A percentile compares a stretch with the other conserved stretches of the same genome.
phyloP scores from a whole-genome alignment of 129 eudicot genomes.

The Ambrosia trifida region DNA sequence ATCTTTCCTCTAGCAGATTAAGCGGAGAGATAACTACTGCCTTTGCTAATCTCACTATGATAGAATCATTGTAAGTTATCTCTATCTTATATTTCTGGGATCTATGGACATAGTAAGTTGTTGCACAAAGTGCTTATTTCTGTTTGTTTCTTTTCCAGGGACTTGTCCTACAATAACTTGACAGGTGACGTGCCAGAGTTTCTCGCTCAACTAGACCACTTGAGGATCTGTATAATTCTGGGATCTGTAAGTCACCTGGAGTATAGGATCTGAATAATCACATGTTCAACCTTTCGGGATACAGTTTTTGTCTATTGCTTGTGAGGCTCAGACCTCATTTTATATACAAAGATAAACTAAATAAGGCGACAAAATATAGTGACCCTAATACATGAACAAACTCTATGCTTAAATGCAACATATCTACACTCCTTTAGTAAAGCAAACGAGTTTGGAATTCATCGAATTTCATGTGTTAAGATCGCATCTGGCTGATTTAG shows the following conservation, averaged over 20 bases:
- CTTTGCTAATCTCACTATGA: slow-evolving; percentile 25
- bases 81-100: too few relatives aligned
- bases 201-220: background rate
- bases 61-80: slow-evolving; percentile 29
- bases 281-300: background rate
- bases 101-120: too few relatives aligned
- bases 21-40: background rate
- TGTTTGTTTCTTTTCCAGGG: slow-evolving; percentile 25
- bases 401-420: too few relatives aligned
- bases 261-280: background rate
- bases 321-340: background rate
- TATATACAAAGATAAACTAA: background rate
- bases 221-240: too few relatives aligned
- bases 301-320: too few relatives aligned
- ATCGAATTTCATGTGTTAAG: too few relatives aligned
- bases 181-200: slow-evolving; percentile 26
- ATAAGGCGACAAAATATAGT: too few relatives aligned
- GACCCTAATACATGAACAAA: too few relatives aligned
- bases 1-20: slow-evolving; percentile 26
- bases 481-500: too few relatives aligned
- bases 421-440: too few relatives aligned
- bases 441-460: too few relatives aligned
- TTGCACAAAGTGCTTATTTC: background rate
- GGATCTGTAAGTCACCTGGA: background rate
- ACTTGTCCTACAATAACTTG: slow-evolving; percentile 7